A percentile compares a stretch with the other conserved stretches of the same genome.
Evolutionary conservation across 108 stramenopile genomes (phyloP).

Genomic region (Seminavis robusta): DNA sequence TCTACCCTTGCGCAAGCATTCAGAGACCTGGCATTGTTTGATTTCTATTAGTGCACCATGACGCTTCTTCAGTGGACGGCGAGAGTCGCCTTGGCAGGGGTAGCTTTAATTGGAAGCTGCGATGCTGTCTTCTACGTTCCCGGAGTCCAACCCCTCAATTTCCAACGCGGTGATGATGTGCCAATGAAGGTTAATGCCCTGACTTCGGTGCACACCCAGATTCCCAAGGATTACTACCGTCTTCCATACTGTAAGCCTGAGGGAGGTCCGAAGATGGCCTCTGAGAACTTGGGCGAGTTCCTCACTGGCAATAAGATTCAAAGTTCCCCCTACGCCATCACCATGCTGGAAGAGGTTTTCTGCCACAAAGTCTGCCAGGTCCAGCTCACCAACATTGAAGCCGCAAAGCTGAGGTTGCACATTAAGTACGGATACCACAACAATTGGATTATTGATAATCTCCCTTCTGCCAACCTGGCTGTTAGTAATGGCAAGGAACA

Average conservation of each 20-base stretch:
- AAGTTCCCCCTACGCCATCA: slow-evolving; percentile 88
- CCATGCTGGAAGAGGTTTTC: slow-evolving; percentile 87
- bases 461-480: slow-evolving; percentile 89
- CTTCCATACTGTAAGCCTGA: slow-evolving; percentile 93
- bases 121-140: slow-evolving; percentile 77
- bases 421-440: slow-evolving; percentile 90
- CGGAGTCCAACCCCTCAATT: slow-evolving; percentile 80
- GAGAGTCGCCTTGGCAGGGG: no score
- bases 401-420: slow-evolving; percentile 55
- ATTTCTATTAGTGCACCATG: background rate
- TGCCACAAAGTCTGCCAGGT: slow-evolving; percentile 75
- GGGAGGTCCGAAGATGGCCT: slow-evolving; percentile 85
- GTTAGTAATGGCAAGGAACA: slow-evolving; percentile 41
- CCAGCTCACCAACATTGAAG: slow-evolving; percentile 48
- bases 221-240: slow-evolving; percentile 95
- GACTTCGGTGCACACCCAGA: slow-evolving; percentile 90
- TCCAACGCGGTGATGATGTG: slow-evolving; percentile 60
- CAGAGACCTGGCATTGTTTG: no score
- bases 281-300: slow-evolving; percentile 89
- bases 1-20: no score
- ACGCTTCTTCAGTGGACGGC: background rate
- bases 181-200: slow-evolving; percentile 87
- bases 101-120: no score
- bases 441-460: slow-evolving; percentile 99
- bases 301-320: slow-evolving; percentile 97